phyloP scores from a whole-genome alignment of 225 moss, liverwort and hornwort species.

The Polytrichum formosum region DNA sequence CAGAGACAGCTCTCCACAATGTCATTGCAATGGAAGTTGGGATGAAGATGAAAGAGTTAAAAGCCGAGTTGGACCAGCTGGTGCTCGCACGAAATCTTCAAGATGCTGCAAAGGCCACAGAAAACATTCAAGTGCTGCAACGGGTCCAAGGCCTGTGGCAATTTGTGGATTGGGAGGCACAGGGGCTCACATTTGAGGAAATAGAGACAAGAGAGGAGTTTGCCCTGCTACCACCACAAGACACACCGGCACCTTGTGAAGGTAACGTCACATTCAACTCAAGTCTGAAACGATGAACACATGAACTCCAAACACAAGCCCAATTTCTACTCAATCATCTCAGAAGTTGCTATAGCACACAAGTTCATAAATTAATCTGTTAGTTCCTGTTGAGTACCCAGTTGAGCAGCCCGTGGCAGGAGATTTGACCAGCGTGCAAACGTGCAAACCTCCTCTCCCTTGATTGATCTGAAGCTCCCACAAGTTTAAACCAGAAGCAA shows the following conservation, averaged over 20 bases:
- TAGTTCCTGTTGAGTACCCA: no score
- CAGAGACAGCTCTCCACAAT: conserved; percentile 77
- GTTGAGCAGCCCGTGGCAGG: no score
- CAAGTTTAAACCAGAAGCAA: no score
- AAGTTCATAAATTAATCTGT: no score
- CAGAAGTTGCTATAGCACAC: no score
- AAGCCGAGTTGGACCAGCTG: conserved; percentile 76
- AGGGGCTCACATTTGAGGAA: conserved; percentile 55
- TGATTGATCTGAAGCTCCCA: no score
- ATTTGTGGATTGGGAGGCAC: conserved; percentile 89
- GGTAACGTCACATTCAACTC: no score
- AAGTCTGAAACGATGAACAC: not conserved
- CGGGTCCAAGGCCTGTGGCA: conserved; percentile 69
- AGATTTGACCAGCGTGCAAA: no score
- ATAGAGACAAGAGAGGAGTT: not conserved
- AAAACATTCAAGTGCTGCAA: conserved; percentile 41
- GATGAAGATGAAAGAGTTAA: conserved; percentile 67
- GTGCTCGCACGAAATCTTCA: conserved; percentile 38
- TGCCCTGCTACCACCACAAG: not conserved
- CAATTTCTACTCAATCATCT: no score
- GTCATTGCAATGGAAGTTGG: conserved; percentile 79
- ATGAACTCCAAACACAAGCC: not conserved
- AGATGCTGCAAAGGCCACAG: conserved; percentile 26
- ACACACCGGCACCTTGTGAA: no score
- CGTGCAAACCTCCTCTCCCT: no score